Evolutionary conservation across 176 grass and related monocot species (phyloP).

Genomic region (Triticum aestivum): IWGSC_CS_RefSeq_v2.1 NC_057806.1:567511713-567512212

Average conservation of each 20-base stretch:
- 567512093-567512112: background rate
- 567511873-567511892: slow-evolving; percentile 12
- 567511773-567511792: background rate
- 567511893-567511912: slow-evolving; percentile 6
- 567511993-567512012: background rate
- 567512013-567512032: background rate
- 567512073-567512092: background rate
- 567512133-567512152: background rate
- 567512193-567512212: background rate
- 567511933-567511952: background rate
- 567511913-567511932: slow-evolving; percentile 10
- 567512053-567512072: background rate
- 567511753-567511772: background rate
- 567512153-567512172: background rate
- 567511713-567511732: slow-evolving; percentile 6
- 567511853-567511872: background rate
- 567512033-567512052: background rate
- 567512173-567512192: background rate
- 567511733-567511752: slow-evolving; percentile 5
- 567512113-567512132: background rate
- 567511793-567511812: background rate
- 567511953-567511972: background rate
- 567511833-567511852: background rate
- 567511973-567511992: background rate
- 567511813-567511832: background rate